These are phyloP conservation scores for Saccharomyces eubayanus DNA, from an alignment of 805 yeast genomes.

Conservation along the genomic window DNA sequence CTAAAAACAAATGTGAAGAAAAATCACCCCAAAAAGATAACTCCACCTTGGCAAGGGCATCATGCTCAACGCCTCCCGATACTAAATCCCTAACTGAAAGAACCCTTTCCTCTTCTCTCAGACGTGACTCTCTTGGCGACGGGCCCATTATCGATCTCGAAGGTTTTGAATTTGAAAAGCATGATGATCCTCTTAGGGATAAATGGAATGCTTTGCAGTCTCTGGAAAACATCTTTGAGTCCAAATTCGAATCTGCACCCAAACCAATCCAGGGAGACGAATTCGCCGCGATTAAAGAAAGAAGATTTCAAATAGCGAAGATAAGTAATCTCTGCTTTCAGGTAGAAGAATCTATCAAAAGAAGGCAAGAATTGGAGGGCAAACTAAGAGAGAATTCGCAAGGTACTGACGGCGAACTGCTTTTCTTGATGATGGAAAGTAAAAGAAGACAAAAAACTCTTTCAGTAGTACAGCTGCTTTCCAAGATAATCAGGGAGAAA, in stretches of 20 bases:
- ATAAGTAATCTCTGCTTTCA: neutral
- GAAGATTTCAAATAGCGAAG: neutral
- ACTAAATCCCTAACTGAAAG: neutral
- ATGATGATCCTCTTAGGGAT: neutral
- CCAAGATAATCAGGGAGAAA: slow-evolving; percentile 49
- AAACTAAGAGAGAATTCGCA: slow-evolving; percentile 16
- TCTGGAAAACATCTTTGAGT: neutral
- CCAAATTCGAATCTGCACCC: neutral
- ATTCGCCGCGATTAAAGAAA: neutral
- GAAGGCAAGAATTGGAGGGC: slow-evolving; percentile 53
- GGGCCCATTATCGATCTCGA: neutral
- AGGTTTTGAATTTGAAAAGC: neutral
- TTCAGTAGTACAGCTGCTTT: slow-evolving; percentile 41
- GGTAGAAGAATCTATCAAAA: slow-evolving; percentile 54
- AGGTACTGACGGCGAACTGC: neutral
- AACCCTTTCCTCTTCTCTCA: neutral
- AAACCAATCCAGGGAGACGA: neutral
- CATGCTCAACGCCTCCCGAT: neutral
- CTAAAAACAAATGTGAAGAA: neutral
- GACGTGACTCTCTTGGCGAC: neutral
- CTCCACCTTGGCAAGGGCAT: neutral
- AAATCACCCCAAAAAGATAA: neutral
- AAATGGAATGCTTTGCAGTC: neutral
- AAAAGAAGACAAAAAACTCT: slow-evolving; percentile 28
- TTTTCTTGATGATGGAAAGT: slow-evolving; percentile 12